phyloP scores from a whole-genome alignment of 768 basidiomycete genomes.

The Coprinellus micaceus region DNA sequence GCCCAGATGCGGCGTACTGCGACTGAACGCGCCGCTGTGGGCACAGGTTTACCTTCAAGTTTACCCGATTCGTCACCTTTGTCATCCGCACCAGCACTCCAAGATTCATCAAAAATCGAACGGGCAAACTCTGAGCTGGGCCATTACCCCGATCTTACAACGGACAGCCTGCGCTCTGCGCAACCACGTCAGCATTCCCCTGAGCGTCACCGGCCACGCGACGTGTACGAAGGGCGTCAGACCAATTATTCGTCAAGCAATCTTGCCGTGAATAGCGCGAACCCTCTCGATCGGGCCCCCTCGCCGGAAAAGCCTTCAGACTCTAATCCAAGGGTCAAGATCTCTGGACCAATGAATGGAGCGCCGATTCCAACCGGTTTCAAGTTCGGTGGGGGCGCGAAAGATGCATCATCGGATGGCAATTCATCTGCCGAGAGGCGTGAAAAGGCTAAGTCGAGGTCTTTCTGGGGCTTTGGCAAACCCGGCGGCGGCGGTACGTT shows the following conservation, averaged over 20 bases:
- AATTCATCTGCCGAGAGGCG: conserved; percentile 60
- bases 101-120: conserved; percentile 38
- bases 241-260: conserved; percentile 43
- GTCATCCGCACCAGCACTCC: conserved; percentile 53
- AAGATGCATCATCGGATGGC: conserved; percentile 47
- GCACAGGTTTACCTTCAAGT: conserved; percentile 43
- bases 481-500: conserved; percentile 39
- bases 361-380: conserved; percentile 83
- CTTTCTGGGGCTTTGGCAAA: conserved; percentile 90
- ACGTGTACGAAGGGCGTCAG: conserved; percentile 51
- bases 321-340: conserved; percentile 63
- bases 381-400: conserved; percentile 78
- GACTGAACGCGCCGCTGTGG: conserved; percentile 30
- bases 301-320: conserved; percentile 48
- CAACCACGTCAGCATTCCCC: conserved; percentile 44
- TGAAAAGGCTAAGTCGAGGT: conserved; percentile 88
- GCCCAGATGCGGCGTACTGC: conserved; percentile 31
- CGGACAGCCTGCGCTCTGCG: conserved; percentile 28
- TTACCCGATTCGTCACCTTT: conserved; percentile 56
- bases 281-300: conserved; percentile 46
- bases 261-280: conserved; percentile 38
- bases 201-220: conserved; percentile 51
- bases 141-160: conserved; percentile 67
- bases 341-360: conserved; percentile 84
- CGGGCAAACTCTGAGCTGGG: conserved; percentile 81